Percentiles rank a stretch among this genome's conserved stretches.
These are phyloP conservation scores for Blastobotrys capitulatus DNA, from an alignment of 1,139 yeast genomes.

Conservation along the genomic window DNA sequence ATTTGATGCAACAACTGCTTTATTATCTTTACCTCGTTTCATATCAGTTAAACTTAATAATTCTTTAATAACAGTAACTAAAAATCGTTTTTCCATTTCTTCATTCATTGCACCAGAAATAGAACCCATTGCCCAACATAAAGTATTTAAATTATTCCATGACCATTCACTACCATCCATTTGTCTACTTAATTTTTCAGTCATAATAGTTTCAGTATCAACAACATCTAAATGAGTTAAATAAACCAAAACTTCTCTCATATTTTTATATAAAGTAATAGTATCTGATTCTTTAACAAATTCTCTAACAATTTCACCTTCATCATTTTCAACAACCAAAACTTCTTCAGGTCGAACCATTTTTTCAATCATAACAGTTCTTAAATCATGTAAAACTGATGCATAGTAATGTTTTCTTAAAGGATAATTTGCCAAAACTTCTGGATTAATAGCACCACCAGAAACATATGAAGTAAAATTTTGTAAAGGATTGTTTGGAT, in stretches of 20 bases:
- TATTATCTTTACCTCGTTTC: conserved; percentile 96
- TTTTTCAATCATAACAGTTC: conserved; percentile 88
- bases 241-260: conserved; percentile 93
- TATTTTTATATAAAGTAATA: conserved; percentile 86
- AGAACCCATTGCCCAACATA: conserved; percentile 99
- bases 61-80: conserved; percentile 90
- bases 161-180: conserved; percentile 98
- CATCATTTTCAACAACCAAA: conserved; percentile 93
- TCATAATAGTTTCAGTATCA: conserved; percentile 93
- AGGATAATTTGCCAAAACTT: conserved; percentile 65
- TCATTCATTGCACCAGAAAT: conserved; percentile 98
- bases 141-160: conserved; percentile 94
- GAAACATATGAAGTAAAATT: conserved; percentile 34
- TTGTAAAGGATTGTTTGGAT: conserved; percentile 11
- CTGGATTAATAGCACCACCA: conserved; percentile 87
- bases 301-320: conserved; percentile 97
- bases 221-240: conserved; percentile 92
- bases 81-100: conserved; percentile 91
- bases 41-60: conserved; percentile 85
- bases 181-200: conserved; percentile 82
- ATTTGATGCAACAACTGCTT: conserved; percentile 97
- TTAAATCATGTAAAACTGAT: conserved; percentile 67
- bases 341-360: conserved; percentile 99
- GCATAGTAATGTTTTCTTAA: conserved; percentile 81
- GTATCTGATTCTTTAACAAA: conserved; percentile 97